Evolutionary conservation across 2,329 filamentous ascomycete species (phyloP).

Genomic region (Aphanocladium album): DNA sequence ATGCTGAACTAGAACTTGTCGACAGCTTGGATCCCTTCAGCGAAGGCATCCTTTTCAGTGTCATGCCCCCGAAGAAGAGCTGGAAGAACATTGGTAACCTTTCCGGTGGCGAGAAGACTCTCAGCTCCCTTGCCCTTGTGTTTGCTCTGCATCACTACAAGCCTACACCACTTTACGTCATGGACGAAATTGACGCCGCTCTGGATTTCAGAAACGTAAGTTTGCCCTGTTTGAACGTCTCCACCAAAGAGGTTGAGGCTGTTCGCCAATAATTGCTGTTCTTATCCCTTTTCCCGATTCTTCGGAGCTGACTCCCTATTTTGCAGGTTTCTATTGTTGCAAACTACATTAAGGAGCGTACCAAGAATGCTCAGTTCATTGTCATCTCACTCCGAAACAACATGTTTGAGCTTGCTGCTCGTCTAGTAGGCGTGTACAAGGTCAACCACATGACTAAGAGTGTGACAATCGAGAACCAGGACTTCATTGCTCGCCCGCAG

Average conservation of each 20-base stretch:
- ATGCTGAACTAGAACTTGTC: constrained; percentile 93
- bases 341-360: constrained; percentile 97
- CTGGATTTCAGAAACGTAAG: constrained; percentile 96
- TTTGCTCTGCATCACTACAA: constrained; percentile 98
- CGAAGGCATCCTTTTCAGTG: constrained; percentile 92
- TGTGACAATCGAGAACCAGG: constrained; percentile 79
- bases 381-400: constrained; percentile 98
- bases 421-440: constrained; percentile 97
- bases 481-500: constrained; percentile 56
- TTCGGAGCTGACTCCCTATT: background rate
- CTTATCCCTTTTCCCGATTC: background rate
- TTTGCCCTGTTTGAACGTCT: constrained; percentile 22
- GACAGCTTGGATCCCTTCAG: constrained; percentile 95
- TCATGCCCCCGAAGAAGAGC: constrained; percentile 99
- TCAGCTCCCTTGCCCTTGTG: constrained; percentile 89
- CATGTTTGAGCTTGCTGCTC: constrained; percentile 98
- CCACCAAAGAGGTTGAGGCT: background rate
- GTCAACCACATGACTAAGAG: constrained; percentile 98
- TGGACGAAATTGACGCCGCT: constrained; percentile 99
- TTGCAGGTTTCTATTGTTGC: constrained; percentile 88
- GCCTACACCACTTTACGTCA: constrained; percentile 94
- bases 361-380: constrained; percentile 98
- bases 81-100: constrained; percentile 99
- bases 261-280: constrained; percentile 9
- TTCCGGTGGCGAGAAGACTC: constrained; percentile 93